Percentiles rank a stretch among this genome's conserved stretches.
Conservation (phyloP, 176 grass and related monocot species). For the Dactylis glomerata region DNA sequence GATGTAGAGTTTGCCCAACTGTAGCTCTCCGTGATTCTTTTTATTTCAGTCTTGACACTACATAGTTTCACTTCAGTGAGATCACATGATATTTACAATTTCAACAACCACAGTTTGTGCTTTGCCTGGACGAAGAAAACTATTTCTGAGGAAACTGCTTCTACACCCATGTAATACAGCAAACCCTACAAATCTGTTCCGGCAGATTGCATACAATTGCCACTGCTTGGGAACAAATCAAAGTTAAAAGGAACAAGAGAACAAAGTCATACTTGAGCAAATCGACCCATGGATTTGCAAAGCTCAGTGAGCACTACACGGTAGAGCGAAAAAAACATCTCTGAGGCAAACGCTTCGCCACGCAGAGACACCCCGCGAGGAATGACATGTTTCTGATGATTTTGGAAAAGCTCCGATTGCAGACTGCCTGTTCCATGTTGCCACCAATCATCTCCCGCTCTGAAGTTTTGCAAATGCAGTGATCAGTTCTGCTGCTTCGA, state of each 20-base stretch:
- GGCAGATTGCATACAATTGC: not conserved
- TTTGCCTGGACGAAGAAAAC: not conserved
- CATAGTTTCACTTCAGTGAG: not conserved
- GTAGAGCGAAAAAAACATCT: not conserved
- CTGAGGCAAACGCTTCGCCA: constrained; percentile 29
- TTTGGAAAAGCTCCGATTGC: constrained; percentile 6
- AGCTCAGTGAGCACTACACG: constrained; percentile 13
- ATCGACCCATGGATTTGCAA: constrained; percentile 37
- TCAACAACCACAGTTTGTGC: not conserved
- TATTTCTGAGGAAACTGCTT: not conserved
- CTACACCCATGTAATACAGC: not conserved
- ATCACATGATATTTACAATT: not conserved
- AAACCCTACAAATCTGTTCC: constrained; percentile 1
- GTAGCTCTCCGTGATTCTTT: too few species aligned
- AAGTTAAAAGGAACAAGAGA: not conserved
- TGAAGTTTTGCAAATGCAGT: constrained; percentile 10
- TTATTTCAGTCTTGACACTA: not conserved
- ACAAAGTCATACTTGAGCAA: not conserved
- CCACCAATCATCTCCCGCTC: not conserved
- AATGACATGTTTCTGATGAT: constrained; percentile 18
- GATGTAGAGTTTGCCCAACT: too few species aligned
- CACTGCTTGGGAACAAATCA: not conserved
- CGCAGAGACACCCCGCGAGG: not conserved
- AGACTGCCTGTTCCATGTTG: not conserved
- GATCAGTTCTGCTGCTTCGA: constrained; percentile 15